phyloP scores from a whole-genome alignment of 1,139 yeast genomes.

The Candida pseudocylindracea region DNA sequence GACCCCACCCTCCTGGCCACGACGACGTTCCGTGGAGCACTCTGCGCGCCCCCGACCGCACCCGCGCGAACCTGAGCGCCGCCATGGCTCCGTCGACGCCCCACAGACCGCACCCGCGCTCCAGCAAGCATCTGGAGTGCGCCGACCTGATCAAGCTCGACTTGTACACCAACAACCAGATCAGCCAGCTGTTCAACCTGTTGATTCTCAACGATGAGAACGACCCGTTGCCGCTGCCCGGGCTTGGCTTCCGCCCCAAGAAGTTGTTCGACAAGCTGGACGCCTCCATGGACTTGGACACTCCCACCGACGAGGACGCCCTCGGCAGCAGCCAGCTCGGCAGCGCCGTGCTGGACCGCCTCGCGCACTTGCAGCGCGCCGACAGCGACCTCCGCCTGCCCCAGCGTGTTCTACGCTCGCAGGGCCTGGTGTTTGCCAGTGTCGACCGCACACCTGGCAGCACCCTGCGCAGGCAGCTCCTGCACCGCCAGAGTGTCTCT shows the following conservation, averaged over 20 bases:
- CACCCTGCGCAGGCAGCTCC: neutral
- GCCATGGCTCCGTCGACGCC: too few relatives aligned
- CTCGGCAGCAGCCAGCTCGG: neutral
- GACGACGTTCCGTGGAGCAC: too few relatives aligned
- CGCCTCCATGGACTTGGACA: neutral
- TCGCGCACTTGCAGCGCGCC: too few relatives aligned
- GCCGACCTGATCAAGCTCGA: neutral
- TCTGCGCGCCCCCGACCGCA: too few relatives aligned
- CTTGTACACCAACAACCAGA: slow-evolving; percentile 1
- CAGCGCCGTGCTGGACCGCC: neutral
- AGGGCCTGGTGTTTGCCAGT: too few relatives aligned
- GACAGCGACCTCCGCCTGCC: too few relatives aligned
- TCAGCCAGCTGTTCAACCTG: slow-evolving; percentile 1
- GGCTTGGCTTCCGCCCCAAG: neutral
- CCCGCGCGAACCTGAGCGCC: too few relatives aligned
- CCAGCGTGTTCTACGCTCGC: too few relatives aligned
- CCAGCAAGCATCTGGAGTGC: too few relatives aligned
- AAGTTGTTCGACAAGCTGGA: neutral
- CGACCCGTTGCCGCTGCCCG: neutral
- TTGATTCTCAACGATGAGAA: slow-evolving; percentile 1
- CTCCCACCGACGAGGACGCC: neutral
- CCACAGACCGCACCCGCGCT: too few relatives aligned
- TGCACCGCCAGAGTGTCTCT: neutral
- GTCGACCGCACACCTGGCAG: too few relatives aligned
- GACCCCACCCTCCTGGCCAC: too few relatives aligned